phyloP scores from a whole-genome alignment of 768 basidiomycete genomes.

The Suillus tomentosus region DNA sequence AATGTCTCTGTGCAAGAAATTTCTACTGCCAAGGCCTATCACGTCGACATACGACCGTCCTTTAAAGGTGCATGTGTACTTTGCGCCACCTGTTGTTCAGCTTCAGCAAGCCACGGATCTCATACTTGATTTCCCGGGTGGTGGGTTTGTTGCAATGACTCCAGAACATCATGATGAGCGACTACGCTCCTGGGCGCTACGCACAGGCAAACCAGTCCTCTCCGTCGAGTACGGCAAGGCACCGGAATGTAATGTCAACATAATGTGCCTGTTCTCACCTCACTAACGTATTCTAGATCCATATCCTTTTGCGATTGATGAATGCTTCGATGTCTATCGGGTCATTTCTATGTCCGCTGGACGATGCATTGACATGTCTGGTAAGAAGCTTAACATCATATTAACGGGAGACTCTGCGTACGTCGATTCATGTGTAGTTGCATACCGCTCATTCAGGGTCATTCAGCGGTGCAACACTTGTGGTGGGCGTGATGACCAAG shows the following conservation, averaged over 20 bases:
- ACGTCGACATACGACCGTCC: slow-evolving; percentile 79
- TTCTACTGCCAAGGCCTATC: slow-evolving; percentile 81
- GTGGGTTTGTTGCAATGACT: slow-evolving; percentile 95
- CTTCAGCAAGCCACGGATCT: slow-evolving; percentile 73
- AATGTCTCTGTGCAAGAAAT: slow-evolving; percentile 67
- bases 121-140: slow-evolving; percentile 92
- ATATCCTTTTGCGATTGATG: slow-evolving; percentile 95
- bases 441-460: slow-evolving; percentile 16
- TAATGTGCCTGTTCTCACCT: slow-evolving; percentile 8
- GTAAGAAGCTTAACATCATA: slow-evolving; percentile 75
- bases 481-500: slow-evolving; percentile 81
- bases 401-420: slow-evolving; percentile 97
- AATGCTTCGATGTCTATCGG: slow-evolving; percentile 89
- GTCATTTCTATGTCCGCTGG: slow-evolving; percentile 82
- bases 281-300: slow-evolving; percentile 61
- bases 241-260: slow-evolving; percentile 74
- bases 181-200: slow-evolving; percentile 80
- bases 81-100: slow-evolving; percentile 64
- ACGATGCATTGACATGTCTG: slow-evolving; percentile 82
- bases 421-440: slow-evolving; percentile 36
- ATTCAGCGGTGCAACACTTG: slow-evolving; percentile 83
- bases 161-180: slow-evolving; percentile 98
- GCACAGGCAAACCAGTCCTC: slow-evolving; percentile 77
- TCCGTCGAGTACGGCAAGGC: slow-evolving; percentile 95
- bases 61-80: slow-evolving; percentile 83